Conservation (phyloP, 768 basidiomycete species). For the Hygrocybe punicea region DNA sequence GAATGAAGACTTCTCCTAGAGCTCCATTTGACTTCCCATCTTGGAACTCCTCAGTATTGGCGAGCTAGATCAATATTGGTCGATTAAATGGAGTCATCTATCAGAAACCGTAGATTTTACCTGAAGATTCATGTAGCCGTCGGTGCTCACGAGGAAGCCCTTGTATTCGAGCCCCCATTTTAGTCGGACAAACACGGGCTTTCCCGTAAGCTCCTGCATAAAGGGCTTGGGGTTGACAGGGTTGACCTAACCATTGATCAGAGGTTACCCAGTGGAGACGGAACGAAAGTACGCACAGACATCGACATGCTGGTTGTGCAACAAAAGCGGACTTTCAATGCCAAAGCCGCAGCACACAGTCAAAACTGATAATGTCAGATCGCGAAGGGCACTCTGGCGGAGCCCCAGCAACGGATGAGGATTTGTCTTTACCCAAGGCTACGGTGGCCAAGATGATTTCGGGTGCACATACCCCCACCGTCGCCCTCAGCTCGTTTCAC, state of each 20-base stretch:
- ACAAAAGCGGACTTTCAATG: conserved; percentile 30
- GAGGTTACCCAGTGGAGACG: conserved; percentile 7
- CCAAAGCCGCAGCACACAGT: neutral
- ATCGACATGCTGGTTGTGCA: conserved; percentile 42
- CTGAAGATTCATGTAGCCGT: conserved; percentile 99
- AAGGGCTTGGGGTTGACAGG: conserved; percentile 99
- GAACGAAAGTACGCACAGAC: conserved; percentile 8
- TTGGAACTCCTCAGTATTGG: conserved; percentile 98
- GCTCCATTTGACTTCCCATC: conserved; percentile 94
- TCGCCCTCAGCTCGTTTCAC: conserved; percentile 6
- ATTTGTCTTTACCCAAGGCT: conserved; percentile 92
- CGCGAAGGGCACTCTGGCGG: conserved; percentile 70
- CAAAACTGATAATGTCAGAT: conserved; percentile 73
- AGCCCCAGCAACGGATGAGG: conserved; percentile 74
- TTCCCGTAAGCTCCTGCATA: conserved; percentile 96
- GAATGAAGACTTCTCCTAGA: conserved; percentile 97
- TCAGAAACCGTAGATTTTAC: conserved; percentile 37
- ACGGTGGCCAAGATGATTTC: conserved; percentile 96
- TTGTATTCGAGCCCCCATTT: conserved; percentile 99
- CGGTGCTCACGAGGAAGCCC: conserved; percentile 97
- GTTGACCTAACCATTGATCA: conserved; percentile 53
- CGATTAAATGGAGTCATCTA: conserved; percentile 1
- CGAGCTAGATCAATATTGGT: conserved; percentile 55
- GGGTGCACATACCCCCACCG: conserved; percentile 46
- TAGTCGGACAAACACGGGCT: conserved; percentile 89